Evolutionary conservation across 2,329 filamentous ascomycete species (phyloP).

Genomic region (Aquanectria penicillioides): DNA sequence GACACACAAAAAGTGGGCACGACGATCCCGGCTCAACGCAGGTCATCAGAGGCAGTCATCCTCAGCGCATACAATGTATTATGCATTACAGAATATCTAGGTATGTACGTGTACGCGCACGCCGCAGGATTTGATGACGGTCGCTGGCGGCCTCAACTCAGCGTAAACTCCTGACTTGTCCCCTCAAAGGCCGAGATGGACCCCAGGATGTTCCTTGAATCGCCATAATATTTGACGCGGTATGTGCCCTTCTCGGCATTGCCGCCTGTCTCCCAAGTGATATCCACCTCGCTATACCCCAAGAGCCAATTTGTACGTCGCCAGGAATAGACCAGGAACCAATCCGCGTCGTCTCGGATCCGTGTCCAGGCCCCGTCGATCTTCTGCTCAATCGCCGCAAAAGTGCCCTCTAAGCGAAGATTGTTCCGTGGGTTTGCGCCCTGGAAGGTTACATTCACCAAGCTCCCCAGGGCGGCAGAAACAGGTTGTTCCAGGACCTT

Average conservation of each 20-base stretch:
- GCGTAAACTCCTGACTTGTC: conserved; percentile 16
- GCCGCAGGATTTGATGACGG: too few species aligned
- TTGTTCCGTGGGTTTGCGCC: conserved; percentile 93
- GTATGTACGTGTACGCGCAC: too few species aligned
- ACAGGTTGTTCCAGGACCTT: conserved; percentile 66
- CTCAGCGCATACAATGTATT: too few species aligned
- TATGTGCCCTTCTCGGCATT: conserved; percentile 73
- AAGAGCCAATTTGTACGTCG: conserved; percentile 73
- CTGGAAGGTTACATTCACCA: conserved; percentile 76
- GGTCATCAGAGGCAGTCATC: too few species aligned
- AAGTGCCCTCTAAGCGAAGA: conserved; percentile 80
- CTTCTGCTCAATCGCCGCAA: conserved; percentile 77
- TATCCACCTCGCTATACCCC: conserved; percentile 80
- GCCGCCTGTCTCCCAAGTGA: conserved; percentile 75
- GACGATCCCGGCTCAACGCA: background rate
- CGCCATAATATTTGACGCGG: conserved; percentile 84
- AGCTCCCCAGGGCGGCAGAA: conserved; percentile 69
- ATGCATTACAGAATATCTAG: too few species aligned
- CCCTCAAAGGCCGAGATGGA: conserved; percentile 16
- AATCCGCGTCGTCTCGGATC: conserved; percentile 80
- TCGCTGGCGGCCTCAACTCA: too few species aligned
- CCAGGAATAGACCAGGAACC: conserved; percentile 86
- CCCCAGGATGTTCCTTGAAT: conserved; percentile 66
- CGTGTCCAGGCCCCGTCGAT: conserved; percentile 65
- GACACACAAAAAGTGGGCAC: background rate